Base-by-base conservation (phyloP, 2,329 filamentous ascomycete species). In the Cyphellophora europaea region DNA sequence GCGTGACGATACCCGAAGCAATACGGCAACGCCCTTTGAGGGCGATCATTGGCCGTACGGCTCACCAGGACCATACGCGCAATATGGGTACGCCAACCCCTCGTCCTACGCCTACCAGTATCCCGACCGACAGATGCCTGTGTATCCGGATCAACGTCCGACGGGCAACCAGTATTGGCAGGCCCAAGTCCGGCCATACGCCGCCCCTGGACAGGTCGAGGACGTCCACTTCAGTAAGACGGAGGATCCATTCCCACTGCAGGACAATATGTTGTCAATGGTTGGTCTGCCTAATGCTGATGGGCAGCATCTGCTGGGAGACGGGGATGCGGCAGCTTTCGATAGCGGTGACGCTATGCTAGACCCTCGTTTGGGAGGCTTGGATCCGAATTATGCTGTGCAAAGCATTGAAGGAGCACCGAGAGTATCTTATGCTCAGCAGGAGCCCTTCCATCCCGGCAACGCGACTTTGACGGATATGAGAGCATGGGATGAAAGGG, bases 1-100 rank as follows among this genome's bases (percentile, higher is more conserved):
- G 12, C 38, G 40, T 2, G 38, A 42, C 21, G 38, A 42, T 12
- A 49, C 39, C 35, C 38, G 47, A 29, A 49, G 47, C 32, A 35
- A 40, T 11, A 42, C 45, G 3, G 42, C 37, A 1, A 49, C 43
- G 6, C 47, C 47, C n/a, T 44, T 45, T 29, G 45, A 49, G 6
- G 40, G 42, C 13, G 30, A 25, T n/a, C 21, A 25, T 8, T 25
- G 21, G 21, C 21, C 21, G n/a, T 40, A 36, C 31, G 12, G 23
- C 13, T 30, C 33, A 14, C 38, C 43, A 17, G 21, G 8, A 8
- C 21, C 21, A 25, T 25, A 25, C n/a, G 21, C 8, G n/a, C 21
- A 25, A 8, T 25, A 25, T 25, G 21, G 21, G 8, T 25, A 25
- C 21, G 8, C 8, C 8, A 25, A 25, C 21, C 21, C 21, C 8